Base-by-base conservation (phyloP, 2,329 filamentous ascomycete species). In the Talaromyces sp. region DNA sequence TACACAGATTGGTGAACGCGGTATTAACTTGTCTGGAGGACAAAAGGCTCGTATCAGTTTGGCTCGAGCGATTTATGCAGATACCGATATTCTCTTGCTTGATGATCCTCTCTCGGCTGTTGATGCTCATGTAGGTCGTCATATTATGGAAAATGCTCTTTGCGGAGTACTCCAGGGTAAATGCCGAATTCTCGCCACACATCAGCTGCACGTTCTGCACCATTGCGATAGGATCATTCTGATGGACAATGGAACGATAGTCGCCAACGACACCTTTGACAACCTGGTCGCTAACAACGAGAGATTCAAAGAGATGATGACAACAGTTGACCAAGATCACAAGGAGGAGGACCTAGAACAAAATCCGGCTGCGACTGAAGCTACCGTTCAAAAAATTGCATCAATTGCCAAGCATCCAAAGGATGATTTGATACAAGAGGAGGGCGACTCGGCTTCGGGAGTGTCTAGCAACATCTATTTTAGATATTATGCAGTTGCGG, bases 111-210 rank as follows among this genome's bases (percentile, higher is more conserved):
- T 87, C 7, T 86, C 84, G 6, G 75, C 75, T 41, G 75, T 78
- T 19, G 75, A 76, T 67, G 74, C 75, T 8, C 85, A 87, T 69
- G 85, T 86, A 37, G 85, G 85, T 22, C 78, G 81, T n/a, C 85
- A 87, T 69, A 86, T 97, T 70, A 96, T 97, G 78, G 92, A 96
- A 75, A 88, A 95, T 66, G 93, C 92, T 52, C 96, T 97, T 64
- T 86, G 91, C 66, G 92, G 92, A 14, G 83, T 97, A 3, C 81
- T 97, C 62, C 90, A 90, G 70, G 85, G 93, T 78, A 96, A 96
- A 79, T 93, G 91, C 72, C 86, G 93, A 31, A 89, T 97, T 33
- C 83, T 97, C 33, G 93, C 92, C 1, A 97, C 93, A 0, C 93
- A 97, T 76, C 93, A 97, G 75, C 85, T 97, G 16, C 94, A 93